Conservation (phyloP, 2,329 filamentous ascomycete genomes). For the Arthrobotrys iridis region DNA sequence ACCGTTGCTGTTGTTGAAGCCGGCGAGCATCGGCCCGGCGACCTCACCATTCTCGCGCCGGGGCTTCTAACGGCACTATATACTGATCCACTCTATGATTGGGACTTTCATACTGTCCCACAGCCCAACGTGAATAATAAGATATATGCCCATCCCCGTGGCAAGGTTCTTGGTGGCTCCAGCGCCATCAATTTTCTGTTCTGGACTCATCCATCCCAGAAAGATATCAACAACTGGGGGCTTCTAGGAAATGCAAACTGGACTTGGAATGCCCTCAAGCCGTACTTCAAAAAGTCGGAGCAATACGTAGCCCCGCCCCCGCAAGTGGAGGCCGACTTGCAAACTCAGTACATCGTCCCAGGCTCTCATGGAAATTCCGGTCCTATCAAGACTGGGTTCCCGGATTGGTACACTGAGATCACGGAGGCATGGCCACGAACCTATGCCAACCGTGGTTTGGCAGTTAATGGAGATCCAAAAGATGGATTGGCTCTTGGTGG, state of each 20-base stretch:
- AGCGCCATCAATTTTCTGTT: constrained; percentile 63
- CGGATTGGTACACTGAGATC: constrained; percentile 43
- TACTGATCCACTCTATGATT: constrained; percentile 59
- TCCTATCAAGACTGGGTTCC: constrained; percentile 56
- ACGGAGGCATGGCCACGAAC: constrained; percentile 45
- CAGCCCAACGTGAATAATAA: constrained; percentile 62
- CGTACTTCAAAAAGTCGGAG: constrained; percentile 67
- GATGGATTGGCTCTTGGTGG: constrained; percentile 57
- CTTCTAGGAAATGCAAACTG: constrained; percentile 31
- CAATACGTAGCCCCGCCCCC: constrained; percentile 59
- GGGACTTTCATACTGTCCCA: constrained; percentile 63
- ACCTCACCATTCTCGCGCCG: constrained; percentile 39
- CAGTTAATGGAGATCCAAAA: constrained; percentile 52
- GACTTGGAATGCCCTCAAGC: constrained; percentile 60
- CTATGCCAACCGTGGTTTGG: constrained; percentile 41
- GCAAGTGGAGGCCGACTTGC: constrained; percentile 57
- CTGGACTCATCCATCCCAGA: constrained; percentile 47
- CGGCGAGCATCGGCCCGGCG: constrained; percentile 25
- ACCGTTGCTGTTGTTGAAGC: constrained; percentile 50
- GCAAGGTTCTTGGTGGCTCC: constrained; percentile 66
- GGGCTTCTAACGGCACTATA: constrained; percentile 36
- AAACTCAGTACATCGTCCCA: constrained; percentile 56
- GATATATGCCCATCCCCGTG: constrained; percentile 63
- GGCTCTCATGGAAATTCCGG: constrained; percentile 61
- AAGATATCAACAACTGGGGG: constrained; percentile 48